Evolutionary conservation across 306 rosid genomes (phyloP).

Genomic region (Quercus aquifolioides): DNA sequence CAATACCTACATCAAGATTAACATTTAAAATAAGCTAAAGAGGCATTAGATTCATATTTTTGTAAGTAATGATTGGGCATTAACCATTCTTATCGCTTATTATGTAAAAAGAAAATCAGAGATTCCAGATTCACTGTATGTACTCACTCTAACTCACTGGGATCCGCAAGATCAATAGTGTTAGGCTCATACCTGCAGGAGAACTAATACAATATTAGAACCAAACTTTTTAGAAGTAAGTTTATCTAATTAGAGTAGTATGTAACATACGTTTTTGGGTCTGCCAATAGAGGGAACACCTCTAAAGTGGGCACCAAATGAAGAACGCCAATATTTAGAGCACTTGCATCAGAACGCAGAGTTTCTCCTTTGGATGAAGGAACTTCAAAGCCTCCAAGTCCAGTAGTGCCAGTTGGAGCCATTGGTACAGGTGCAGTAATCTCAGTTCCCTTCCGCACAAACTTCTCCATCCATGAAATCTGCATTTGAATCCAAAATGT

Average conservation of each 20-base stretch:
- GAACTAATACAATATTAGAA: neutral
- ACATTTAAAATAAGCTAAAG: slow-evolving; percentile 18
- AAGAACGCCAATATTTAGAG: slow-evolving; percentile 91
- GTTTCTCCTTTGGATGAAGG: slow-evolving; percentile 85
- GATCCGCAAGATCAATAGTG: slow-evolving; percentile 91
- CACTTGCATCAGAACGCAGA: slow-evolving; percentile 94
- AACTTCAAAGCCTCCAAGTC: slow-evolving; percentile 98
- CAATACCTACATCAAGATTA: slow-evolving; percentile 66
- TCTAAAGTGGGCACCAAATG: slow-evolving; percentile 91
- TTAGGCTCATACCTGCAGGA: slow-evolving; percentile 89
- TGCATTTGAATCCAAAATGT: slow-evolving; percentile 28
- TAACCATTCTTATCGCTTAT: neutral
- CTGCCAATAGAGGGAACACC: slow-evolving; percentile 87
- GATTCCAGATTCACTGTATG: neutral
- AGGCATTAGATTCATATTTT: slow-evolving; percentile 14
- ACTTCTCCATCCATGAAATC: slow-evolving; percentile 99
- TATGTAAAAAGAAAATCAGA: neutral
- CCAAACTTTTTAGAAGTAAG: neutral
- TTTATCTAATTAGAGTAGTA: neutral
- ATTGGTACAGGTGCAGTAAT: slow-evolving; percentile 97
- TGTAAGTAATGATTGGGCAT: neutral
- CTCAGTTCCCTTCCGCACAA: slow-evolving; percentile 86
- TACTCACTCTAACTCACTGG: slow-evolving; percentile 83
- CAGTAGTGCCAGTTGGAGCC: slow-evolving; percentile 92
- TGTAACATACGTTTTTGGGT: slow-evolving; percentile 68